A percentile compares a stretch with the other conserved stretches of the same genome.
Evolutionary conservation across 2,329 filamentous ascomycete genomes (phyloP).

Genomic region (Geosmithia morbida): DNA sequence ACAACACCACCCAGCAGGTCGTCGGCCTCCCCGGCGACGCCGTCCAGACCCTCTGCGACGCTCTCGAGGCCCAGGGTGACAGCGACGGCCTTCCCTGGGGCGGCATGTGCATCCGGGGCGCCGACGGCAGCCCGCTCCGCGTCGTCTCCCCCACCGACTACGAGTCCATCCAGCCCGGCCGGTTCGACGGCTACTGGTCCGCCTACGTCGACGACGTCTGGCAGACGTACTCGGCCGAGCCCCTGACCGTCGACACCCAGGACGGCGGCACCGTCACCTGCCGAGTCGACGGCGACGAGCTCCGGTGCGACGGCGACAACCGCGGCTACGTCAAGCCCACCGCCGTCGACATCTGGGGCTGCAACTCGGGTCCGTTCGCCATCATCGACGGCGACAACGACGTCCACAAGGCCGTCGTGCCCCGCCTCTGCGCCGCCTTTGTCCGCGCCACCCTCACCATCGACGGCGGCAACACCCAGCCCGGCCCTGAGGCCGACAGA

Average conservation of each 20-base stretch:
- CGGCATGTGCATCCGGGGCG: conserved; percentile 24
- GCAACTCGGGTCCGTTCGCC: conserved; percentile 31
- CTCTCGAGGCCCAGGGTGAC: conserved; percentile 19
- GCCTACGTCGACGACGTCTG: conserved; percentile 31
- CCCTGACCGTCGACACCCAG: conserved; percentile 29
- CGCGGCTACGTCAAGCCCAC: conserved; percentile 26
- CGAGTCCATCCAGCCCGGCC: conserved; percentile 15
- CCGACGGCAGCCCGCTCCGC: conserved; percentile 23
- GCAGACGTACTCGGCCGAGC: conserved; percentile 19
- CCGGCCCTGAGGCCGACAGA: conserved; percentile 15
- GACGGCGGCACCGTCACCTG: conserved; percentile 19
- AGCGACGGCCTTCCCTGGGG: conserved; percentile 27
- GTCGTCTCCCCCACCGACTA: conserved; percentile 29
- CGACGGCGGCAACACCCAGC: conserved; percentile 30
- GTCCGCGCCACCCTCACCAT: conserved; percentile 29
- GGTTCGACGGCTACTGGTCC: conserved; percentile 26
- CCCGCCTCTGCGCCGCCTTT: conserved; percentile 36
- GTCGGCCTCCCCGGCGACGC: conserved; percentile 21
- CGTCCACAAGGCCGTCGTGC: conserved; percentile 25
- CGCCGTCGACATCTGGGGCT: conserved; percentile 32
- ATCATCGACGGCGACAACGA: conserved; percentile 20
- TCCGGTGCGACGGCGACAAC: conserved; percentile 26
- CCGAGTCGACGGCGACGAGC: conserved; percentile 16
- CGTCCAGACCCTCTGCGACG: conserved; percentile 24
- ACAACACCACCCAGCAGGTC: conserved; percentile 20